A percentile compares a stretch with the other conserved stretches of the same genome.
Conservation (phyloP, 176 grass and related monocot species). For the Oryza meridionalis region DNA sequence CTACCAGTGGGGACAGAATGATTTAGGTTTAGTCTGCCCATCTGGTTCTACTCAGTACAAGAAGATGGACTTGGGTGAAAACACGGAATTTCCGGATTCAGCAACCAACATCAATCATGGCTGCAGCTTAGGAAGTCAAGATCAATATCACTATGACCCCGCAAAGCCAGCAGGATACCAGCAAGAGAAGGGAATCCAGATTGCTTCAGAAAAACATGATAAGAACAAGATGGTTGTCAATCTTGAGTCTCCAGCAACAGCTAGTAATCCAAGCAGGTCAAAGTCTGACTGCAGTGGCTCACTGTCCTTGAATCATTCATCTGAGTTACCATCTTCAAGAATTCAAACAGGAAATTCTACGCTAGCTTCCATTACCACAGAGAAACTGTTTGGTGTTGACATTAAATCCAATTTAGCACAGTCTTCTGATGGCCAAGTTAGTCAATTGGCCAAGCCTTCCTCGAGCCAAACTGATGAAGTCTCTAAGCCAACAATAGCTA, state of each 20-base stretch:
- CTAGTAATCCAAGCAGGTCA: constrained; percentile 29
- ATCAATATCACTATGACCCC: constrained; percentile 28
- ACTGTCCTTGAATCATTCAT: constrained; percentile 48
- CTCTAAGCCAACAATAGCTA: background rate
- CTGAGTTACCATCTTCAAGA: constrained; percentile 33
- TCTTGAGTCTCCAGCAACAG: constrained; percentile 26
- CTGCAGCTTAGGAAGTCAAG: constrained; percentile 26
- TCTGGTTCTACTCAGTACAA: constrained; percentile 27
- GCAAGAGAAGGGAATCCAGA: constrained; percentile 11
- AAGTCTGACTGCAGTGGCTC: constrained; percentile 38
- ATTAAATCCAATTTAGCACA: constrained; percentile 38
- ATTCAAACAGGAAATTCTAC: constrained; percentile 30
- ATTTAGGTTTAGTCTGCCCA: constrained; percentile 43
- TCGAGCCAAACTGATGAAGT: constrained; percentile 43
- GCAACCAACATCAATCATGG: constrained; percentile 12
- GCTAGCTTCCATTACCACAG: constrained; percentile 28
- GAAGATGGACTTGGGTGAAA: constrained; percentile 29
- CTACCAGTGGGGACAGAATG: constrained; percentile 40
- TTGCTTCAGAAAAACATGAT: constrained; percentile 14
- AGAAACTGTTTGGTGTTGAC: constrained; percentile 62
- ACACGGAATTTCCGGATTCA: constrained; percentile 18
- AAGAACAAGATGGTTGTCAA: constrained; percentile 29
- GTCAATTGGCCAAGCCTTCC: constrained; percentile 45
- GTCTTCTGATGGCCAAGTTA: constrained; percentile 38
- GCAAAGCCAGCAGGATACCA: constrained; percentile 25